Conservation (phyloP, 306 rosid genomes). For the Aeschynomene evenia region DNA sequence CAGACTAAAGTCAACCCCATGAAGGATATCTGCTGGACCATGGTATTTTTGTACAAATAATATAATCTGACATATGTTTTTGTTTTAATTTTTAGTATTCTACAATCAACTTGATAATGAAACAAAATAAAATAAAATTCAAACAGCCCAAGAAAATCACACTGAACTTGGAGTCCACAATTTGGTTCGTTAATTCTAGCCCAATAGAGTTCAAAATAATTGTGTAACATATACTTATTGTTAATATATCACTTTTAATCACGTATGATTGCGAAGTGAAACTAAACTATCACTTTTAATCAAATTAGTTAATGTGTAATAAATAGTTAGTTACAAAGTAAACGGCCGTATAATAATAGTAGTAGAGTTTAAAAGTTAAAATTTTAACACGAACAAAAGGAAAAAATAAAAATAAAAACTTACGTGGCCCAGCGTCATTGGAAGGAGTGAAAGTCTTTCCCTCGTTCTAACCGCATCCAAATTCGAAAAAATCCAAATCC, state of each 20-base stretch:
- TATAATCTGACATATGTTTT: no score
- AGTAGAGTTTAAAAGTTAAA: no score
- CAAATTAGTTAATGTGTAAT: background rate
- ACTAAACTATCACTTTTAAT: background rate
- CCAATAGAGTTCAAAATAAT: background rate
- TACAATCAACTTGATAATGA: no score
- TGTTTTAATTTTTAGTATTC: no score
- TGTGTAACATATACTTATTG: background rate
- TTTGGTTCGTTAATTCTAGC: background rate
- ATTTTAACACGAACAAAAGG: background rate
- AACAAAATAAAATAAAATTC: background rate
- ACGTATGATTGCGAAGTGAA: background rate
- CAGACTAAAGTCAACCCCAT: no score
- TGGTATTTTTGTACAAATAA: no score
- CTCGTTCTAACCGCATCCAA: slow-evolving; percentile 3
- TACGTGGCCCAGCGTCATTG: slow-evolving; percentile 8
- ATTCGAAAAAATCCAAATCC: slow-evolving; percentile 4
- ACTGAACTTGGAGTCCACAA: background rate
- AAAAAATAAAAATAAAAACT: background rate
- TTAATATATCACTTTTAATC: background rate
- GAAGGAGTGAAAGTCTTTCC: background rate
- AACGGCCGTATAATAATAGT: background rate
- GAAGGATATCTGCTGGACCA: no score
- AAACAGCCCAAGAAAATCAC: no score
- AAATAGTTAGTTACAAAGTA: background rate